Evolutionary conservation across 805 yeast genomes (phyloP).

Genomic region (Grigorovia humatica): DNA sequence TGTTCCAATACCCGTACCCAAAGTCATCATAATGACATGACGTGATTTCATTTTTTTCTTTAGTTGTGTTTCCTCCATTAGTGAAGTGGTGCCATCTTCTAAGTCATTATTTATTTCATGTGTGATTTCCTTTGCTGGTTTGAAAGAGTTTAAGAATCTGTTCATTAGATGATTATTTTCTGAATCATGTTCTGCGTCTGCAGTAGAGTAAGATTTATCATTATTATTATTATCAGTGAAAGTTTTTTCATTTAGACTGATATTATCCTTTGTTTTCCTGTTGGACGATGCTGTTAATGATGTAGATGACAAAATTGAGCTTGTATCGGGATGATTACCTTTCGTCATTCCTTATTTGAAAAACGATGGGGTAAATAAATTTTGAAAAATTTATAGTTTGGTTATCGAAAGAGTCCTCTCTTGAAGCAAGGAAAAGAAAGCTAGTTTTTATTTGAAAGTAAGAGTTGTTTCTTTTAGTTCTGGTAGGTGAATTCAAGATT

Average conservation of each 20-base stretch:
- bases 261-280: neutral
- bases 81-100: conserved; percentile 13
- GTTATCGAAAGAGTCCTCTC: no score
- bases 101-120: conserved; percentile 7
- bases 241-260: neutral
- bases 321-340: neutral
- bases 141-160: conserved; percentile 18
- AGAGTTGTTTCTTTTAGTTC: no score
- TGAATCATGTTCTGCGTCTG: neutral
- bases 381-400: no score
- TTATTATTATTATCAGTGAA: neutral
- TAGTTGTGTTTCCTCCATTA: conserved; percentile 8
- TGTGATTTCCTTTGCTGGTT: conserved; percentile 10
- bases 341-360: neutral
- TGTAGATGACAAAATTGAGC: neutral
- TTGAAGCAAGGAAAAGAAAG: no score
- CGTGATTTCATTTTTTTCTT: conserved; percentile 23
- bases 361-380: no score
- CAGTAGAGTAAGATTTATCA: neutral
- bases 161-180: neutral
- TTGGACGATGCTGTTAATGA: neutral
- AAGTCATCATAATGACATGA: conserved; percentile 64
- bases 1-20: conserved; percentile 80
- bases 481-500: no score
- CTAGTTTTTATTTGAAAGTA: no score